A percentile compares a stretch with the other conserved stretches of the same genome.
Evolutionary conservation across 257 asterid species (phyloP).

Genomic region (Solanum arcanum): DNA sequence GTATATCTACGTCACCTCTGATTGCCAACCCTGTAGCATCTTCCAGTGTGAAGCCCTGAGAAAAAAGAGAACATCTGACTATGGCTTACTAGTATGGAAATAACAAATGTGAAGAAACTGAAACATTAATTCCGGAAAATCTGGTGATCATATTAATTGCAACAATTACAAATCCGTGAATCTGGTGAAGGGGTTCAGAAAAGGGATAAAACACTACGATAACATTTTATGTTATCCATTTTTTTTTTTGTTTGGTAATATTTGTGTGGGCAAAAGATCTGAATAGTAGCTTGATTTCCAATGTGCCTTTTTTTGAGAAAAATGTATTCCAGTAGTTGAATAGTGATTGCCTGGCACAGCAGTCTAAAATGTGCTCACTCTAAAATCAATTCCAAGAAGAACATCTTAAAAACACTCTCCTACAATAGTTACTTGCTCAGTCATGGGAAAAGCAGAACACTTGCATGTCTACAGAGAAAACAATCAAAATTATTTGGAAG

Average conservation of each 20-base stretch:
- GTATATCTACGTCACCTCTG: slow-evolving; percentile 83
- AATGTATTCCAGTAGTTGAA: background rate
- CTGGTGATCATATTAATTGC: background rate
- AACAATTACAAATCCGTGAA: background rate
- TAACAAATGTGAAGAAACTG: background rate
- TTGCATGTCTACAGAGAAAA: background rate
- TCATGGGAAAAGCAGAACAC: background rate
- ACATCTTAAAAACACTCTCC: background rate
- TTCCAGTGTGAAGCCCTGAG: slow-evolving; percentile 91
- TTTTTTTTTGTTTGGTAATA: background rate
- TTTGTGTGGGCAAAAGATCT: background rate
- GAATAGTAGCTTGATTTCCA: background rate
- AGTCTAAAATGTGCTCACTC: background rate
- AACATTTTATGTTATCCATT: background rate
- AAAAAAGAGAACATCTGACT: background rate
- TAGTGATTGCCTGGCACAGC: background rate
- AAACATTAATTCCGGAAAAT: background rate
- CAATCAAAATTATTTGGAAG: background rate
- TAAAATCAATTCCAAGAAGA: background rate
- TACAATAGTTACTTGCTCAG: background rate
- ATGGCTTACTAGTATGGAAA: background rate
- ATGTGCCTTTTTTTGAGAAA: background rate
- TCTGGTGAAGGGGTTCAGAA: background rate
- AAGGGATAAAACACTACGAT: background rate
- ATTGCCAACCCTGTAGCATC: slow-evolving; percentile 95